Conservation (phyloP, 768 basidiomycete species). For the Pisolithus tinctorius region DNA sequence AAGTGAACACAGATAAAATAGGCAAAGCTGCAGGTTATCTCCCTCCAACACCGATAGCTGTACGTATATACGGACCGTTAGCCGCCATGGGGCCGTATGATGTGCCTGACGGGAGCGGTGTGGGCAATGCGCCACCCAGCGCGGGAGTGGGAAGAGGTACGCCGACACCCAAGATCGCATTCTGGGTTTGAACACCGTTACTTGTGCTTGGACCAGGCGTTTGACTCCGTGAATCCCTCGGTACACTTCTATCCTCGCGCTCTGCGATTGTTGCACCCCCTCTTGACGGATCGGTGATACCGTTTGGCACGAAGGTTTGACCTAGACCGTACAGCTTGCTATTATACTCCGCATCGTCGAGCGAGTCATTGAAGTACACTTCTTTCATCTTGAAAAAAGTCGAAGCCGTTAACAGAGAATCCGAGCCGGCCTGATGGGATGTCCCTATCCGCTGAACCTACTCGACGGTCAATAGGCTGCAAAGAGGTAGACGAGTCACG, state of each 20-base stretch:
- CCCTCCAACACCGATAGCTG: constrained; percentile 48
- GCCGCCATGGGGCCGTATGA: constrained; percentile 54
- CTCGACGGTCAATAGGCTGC: neutral
- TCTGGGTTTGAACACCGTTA: constrained; percentile 33
- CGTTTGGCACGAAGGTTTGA: constrained; percentile 67
- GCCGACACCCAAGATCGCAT: constrained; percentile 43
- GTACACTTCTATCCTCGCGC: constrained; percentile 56
- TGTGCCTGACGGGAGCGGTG: constrained; percentile 39
- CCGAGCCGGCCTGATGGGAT: constrained; percentile 96
- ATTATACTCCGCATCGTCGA: constrained; percentile 78
- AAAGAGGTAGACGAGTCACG: constrained; percentile 21
- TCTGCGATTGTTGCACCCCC: constrained; percentile 80
- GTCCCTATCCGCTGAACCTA: constrained; percentile 86
- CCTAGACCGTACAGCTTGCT: constrained; percentile 82
- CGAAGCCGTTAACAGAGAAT: constrained; percentile 86
- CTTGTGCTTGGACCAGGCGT: constrained; percentile 41
- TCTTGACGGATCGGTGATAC: constrained; percentile 55
- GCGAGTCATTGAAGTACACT: constrained; percentile 82
- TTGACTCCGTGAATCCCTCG: constrained; percentile 48
- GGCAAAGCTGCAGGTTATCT: constrained; percentile 30
- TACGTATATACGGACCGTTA: constrained; percentile 61
- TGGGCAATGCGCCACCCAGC: constrained; percentile 35
- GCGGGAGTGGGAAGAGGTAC: constrained; percentile 33
- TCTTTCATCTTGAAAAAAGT: constrained; percentile 97
- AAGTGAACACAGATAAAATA: constrained; percentile 19